These are phyloP conservation scores for Umbelopsis vinacea DNA, from an alignment of 192 early-diverging fungal genomes.

Conservation along the genomic window DNA sequence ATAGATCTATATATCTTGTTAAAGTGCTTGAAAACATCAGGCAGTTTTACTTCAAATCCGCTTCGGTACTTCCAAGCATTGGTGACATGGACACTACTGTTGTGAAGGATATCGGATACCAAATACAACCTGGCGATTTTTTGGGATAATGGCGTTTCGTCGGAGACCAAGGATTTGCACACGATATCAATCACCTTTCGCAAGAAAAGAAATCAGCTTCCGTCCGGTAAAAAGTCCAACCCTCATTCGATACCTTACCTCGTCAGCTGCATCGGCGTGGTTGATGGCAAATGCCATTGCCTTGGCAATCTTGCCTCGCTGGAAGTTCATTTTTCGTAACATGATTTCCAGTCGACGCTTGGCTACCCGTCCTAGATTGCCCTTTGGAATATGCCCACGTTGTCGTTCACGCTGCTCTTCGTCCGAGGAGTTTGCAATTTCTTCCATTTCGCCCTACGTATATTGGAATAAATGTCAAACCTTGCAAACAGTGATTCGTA, in stretches of 20 bases:
- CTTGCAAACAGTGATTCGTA: not conserved
- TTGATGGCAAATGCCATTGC: constrained; percentile 86
- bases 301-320: constrained; percentile 65
- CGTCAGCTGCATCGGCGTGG: constrained; percentile 81
- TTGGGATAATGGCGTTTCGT: constrained; percentile 57
- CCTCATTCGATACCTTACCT: constrained; percentile 45
- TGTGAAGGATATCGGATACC: constrained; percentile 92
- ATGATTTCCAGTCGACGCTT: constrained; percentile 50
- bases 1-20: constrained; percentile 69
- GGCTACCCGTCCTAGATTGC: constrained; percentile 52
- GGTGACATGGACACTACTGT: constrained; percentile 76
- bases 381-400: constrained; percentile 49
- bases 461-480: not conserved
- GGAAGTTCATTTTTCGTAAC: constrained; percentile 45
- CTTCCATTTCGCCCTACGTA: constrained; percentile 30
- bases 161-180: constrained; percentile 58
- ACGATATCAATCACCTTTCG: constrained; percentile 73
- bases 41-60: constrained; percentile 65
- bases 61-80: constrained; percentile 87
- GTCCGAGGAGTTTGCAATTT: constrained; percentile 44
- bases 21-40: constrained; percentile 71
- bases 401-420: constrained; percentile 58
- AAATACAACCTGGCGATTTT: constrained; percentile 81
- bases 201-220: not conserved
- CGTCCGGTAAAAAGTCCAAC: not conserved